Evolutionary conservation across 139 green algal species (phyloP).

Genomic region (Nannochloris sp.): DNA sequence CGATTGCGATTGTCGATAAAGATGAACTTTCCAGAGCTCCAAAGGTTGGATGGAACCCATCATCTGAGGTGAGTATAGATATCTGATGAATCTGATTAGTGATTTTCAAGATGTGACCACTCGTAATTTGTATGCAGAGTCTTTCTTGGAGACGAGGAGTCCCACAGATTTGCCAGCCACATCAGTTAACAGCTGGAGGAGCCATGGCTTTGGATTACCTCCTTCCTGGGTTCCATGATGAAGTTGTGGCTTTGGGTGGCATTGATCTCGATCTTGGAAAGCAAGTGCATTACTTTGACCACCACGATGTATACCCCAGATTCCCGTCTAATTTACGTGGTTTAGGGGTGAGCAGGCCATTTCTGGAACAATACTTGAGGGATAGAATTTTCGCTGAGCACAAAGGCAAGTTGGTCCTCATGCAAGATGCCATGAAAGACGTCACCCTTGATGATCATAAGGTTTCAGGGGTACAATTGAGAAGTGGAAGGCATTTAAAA

Average conservation of each 20-base stretch:
- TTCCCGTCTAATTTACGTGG: not conserved
- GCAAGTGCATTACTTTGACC: constrained; percentile 10
- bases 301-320: constrained; percentile 1
- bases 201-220: constrained; percentile 14
- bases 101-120: not conserved
- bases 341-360: constrained; percentile 9
- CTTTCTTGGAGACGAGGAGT: constrained; percentile 2
- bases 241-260: constrained; percentile 5
- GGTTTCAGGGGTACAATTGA: not conserved
- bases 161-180: constrained; percentile 15
- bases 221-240: constrained; percentile 16
- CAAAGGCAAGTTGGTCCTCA: not conserved
- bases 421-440: not conserved
- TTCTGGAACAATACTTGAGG: constrained; percentile 7
- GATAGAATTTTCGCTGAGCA: not conserved
- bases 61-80: not conserved
- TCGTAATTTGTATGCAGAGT: constrained; percentile 1
- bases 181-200: constrained; percentile 11
- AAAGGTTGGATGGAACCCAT: not conserved
- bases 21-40: not conserved
- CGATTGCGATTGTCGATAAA: constrained; percentile 6
- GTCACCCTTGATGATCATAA: not conserved
- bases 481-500: not conserved
- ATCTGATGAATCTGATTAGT: not conserved
- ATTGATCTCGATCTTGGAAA: not conserved